Base-by-base conservation (phyloP, 257 asterid species). In the Coffea canephora region DNA sequence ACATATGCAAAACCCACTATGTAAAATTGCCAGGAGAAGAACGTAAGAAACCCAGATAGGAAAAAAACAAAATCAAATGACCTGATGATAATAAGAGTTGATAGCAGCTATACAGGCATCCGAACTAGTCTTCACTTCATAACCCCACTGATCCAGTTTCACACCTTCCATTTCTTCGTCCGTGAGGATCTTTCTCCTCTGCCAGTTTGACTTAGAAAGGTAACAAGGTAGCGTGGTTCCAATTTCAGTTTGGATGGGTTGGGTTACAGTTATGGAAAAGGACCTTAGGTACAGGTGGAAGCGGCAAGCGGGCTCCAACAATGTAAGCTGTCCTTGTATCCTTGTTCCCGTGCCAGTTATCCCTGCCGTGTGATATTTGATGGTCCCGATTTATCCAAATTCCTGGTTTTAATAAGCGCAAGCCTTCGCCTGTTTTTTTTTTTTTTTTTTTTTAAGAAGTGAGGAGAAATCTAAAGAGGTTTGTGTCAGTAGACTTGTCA, bases 1-100 rank as follows among this genome's bases (percentile, higher is more conserved):
- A 18, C 50, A 41, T 12, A 68, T 1, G n/a, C 27, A 57, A 64
- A 19, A 11, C 39, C 36, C 9, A 65, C 4, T 16, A 16, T 36
- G 55, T 10, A 79, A 43, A 66, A 48, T n/a, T 6, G 18, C 14
- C 19, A 75, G 49, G 31, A n/a, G 49, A 57, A 48, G 36, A 27
- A 78, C 31, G 31, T 31, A 31, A 31, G 31, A 31, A n/a, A 31
- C 34, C 79, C 67, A 66, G 41, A 73, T 48, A 52, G 25, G 16
- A 18, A 18, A 55, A 39, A 39, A 18, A 41, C 46, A 43, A 72
- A 67, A 16, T 36, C 18, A 50, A 71, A 65, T 54, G 11, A 93
- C 98, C 99, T 95, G 91, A 71, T 84, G 78, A 84, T 95, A 92
- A 86, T 92, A 95, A 50, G 94, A 85, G 79, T 93, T 90, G 83